A percentile compares a stretch with the other conserved stretches of the same genome.
Conservation (phyloP, 208 protist genomes). For the Trypanosoma avium region DNA sequence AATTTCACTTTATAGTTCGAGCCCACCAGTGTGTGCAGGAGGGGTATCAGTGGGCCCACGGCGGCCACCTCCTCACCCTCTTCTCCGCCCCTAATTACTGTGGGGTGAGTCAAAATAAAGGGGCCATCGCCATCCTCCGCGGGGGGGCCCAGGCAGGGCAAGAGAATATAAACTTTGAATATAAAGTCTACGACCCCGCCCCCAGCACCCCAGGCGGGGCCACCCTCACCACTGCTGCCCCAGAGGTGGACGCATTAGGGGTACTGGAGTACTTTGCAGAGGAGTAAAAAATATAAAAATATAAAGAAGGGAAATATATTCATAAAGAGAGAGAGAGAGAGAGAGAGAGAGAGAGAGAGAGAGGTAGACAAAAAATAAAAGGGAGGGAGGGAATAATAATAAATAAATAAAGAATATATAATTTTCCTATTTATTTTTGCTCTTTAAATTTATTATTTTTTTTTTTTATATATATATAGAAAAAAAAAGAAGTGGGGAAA, state of each 20-base stretch:
- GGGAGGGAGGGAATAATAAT: neutral
- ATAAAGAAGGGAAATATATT: too few species aligned
- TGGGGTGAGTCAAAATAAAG: constrained; percentile 64
- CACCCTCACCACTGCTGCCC: constrained; percentile 7
- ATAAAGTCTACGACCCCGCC: constrained; percentile 51
- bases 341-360: neutral
- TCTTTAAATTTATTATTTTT: too few species aligned
- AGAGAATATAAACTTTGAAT: constrained; percentile 59
- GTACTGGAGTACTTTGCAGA: neutral
- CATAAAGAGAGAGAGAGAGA: neutral
- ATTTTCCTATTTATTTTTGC: too few species aligned
- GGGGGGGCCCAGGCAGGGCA: constrained; percentile 40
- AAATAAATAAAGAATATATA: neutral
- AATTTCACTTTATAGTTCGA: constrained; percentile 94
- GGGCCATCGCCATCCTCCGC: constrained; percentile 66
- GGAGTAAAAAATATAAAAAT: neutral
- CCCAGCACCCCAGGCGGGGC: neutral
- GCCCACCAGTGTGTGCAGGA: constrained; percentile 93
- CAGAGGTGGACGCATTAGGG: neutral
- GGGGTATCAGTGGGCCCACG: constrained; percentile 78
- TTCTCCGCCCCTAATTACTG: constrained; percentile 91
- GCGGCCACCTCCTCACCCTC: constrained; percentile 54
- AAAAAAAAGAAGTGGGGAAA: too few species aligned
- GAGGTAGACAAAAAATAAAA: neutral
- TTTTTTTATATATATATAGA: too few species aligned